These are phyloP conservation scores for Pyricularia pennisetigena DNA, from an alignment of 2,329 filamentous ascomycete species.

Conservation along the genomic window DNA sequence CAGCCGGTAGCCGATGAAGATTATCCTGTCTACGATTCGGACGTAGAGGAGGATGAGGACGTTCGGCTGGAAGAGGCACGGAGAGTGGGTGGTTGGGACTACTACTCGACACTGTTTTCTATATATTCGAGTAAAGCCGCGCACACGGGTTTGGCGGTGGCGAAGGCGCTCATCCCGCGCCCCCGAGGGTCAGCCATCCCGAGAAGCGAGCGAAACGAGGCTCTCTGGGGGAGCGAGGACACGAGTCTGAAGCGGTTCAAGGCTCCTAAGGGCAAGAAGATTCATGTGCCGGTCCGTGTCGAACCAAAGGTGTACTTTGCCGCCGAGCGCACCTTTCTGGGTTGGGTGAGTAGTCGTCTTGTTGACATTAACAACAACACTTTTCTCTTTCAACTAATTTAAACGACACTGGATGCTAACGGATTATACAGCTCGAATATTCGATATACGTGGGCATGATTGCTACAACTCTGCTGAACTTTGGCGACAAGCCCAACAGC, in stretches of 20 bases:
- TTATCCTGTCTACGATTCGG: conserved; percentile 85
- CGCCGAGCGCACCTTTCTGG: conserved; percentile 88
- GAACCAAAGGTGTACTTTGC: conserved; percentile 98
- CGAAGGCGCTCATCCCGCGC: conserved; percentile 43
- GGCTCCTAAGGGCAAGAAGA: conserved; percentile 76
- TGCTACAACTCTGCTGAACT: conserved; percentile 75
- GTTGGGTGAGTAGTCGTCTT: conserved; percentile 56
- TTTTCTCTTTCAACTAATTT: conserved; percentile 1
- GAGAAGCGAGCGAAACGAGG: conserved; percentile 40
- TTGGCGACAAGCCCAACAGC: conserved; percentile 48
- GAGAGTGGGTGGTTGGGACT: conserved; percentile 65
- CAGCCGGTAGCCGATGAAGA: conserved; percentile 53
- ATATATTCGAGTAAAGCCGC: conserved; percentile 25
- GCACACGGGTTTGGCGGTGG: conserved; percentile 22
- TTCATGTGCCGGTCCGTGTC: conserved; percentile 90
- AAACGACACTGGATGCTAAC: background rate
- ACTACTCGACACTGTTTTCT: conserved; percentile 52
- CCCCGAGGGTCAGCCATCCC: conserved; percentile 48
- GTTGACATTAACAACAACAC: background rate
- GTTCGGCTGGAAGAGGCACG: conserved; percentile 68
- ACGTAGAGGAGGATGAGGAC: conserved; percentile 64
- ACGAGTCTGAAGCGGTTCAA: conserved; percentile 53
- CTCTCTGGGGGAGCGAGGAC: conserved; percentile 44
- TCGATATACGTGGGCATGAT: conserved; percentile 89
- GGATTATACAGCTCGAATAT: conserved; percentile 64